Percentiles rank a stretch among this genome's conserved stretches.
Evolutionary conservation across 805 yeast genomes (phyloP).

Genomic region (Candida sakaeoensis): DNA sequence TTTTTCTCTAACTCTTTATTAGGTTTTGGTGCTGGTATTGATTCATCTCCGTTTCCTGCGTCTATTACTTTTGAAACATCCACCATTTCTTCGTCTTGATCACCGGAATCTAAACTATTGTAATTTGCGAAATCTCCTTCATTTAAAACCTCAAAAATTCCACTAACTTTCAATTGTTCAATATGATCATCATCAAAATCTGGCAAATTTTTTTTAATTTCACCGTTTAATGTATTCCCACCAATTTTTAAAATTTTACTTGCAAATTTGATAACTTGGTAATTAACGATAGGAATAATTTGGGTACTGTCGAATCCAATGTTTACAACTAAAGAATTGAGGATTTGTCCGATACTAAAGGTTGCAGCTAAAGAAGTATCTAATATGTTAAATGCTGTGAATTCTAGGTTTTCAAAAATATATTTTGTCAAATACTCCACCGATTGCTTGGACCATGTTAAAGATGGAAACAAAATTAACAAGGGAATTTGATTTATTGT

Average conservation of each 20-base stretch:
- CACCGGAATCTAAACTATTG: conserved; percentile 40
- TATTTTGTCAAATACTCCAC: conserved; percentile 71
- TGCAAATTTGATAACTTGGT: conserved; percentile 57
- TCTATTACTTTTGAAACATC: conserved; percentile 90
- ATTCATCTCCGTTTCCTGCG: conserved; percentile 35
- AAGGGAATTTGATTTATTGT: conserved; percentile 69
- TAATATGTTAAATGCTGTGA: conserved; percentile 67
- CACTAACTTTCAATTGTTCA: conserved; percentile 69
- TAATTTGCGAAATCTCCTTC: conserved; percentile 62
- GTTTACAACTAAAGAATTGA: conserved; percentile 73
- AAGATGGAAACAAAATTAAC: conserved; percentile 58
- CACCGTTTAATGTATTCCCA: conserved; percentile 58
- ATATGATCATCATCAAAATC: conserved; percentile 53
- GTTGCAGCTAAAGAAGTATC: conserved; percentile 67
- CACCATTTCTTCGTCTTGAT: conserved; percentile 53
- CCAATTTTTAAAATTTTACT: conserved; percentile 52
- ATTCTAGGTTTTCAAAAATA: conserved; percentile 67
- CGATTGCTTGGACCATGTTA: conserved; percentile 62
- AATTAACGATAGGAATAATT: conserved; percentile 75
- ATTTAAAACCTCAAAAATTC: conserved; percentile 74
- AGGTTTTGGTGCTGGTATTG: conserved; percentile 33
- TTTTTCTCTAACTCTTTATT: conserved; percentile 76
- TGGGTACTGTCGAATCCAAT: conserved; percentile 75
- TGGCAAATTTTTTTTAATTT: conserved; percentile 54
- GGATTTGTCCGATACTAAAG: conserved; percentile 66